A percentile compares a stretch with the other conserved stretches of the same genome.
Evolutionary conservation across 139 green algal species (phyloP).

Genomic region (Chlamydomonas applanata): DNA sequence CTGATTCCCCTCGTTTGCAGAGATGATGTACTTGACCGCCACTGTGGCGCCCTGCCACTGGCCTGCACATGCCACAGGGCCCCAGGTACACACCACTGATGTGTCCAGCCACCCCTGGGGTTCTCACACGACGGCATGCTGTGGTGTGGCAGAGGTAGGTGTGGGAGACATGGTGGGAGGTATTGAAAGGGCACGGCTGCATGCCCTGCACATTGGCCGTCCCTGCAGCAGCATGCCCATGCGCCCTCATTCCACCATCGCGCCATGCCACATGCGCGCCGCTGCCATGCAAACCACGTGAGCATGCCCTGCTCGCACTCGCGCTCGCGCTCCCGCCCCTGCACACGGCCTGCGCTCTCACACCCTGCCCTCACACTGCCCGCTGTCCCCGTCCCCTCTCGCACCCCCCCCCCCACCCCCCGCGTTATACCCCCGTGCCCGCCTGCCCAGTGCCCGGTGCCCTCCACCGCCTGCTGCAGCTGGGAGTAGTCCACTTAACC

Average conservation of each 20-base stretch:
- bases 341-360: neutral
- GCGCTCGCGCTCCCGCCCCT: neutral
- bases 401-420: no score
- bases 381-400: no score
- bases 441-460: neutral
- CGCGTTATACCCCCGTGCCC: neutral
- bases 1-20: neutral
- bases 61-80: neutral
- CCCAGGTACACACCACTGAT: no score
- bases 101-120: no score
- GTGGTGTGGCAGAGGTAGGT: no score
- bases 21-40: slow-evolving; percentile 5
- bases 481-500: neutral
- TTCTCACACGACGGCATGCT: no score
- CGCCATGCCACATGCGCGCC: no score
- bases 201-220: no score
- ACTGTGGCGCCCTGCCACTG: slow-evolving; percentile 1
- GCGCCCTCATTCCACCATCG: no score
- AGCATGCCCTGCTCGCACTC: neutral
- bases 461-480: neutral
- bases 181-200: no score
- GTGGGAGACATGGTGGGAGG: no score
- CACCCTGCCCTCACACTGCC: neutral
- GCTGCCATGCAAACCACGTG: neutral
- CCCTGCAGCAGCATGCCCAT: no score